Evolutionary conservation across 345 rosid species (phyloP).

Genomic region (Linum lewisii): DNA sequence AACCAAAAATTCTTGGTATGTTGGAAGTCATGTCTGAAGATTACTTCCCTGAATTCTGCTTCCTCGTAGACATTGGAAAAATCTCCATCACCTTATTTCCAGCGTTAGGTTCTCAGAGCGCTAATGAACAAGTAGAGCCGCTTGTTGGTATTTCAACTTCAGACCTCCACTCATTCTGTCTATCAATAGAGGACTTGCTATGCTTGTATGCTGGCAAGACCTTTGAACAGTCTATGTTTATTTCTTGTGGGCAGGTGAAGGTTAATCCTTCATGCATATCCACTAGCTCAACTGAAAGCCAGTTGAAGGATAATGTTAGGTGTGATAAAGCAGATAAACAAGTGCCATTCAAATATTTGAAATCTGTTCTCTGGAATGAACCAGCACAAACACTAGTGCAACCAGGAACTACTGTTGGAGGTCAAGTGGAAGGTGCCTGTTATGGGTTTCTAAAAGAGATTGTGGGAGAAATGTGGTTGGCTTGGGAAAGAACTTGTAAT

Average conservation of each 20-base stretch:
- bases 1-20: constrained; percentile 22
- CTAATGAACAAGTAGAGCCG: constrained; percentile 27
- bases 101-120: constrained; percentile 19
- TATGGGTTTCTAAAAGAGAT: constrained; percentile 29
- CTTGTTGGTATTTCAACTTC: constrained; percentile 27
- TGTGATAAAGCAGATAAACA: constrained; percentile 24
- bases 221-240: constrained; percentile 35
- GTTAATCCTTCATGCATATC: constrained; percentile 29
- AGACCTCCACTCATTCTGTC: constrained; percentile 37
- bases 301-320: constrained; percentile 21
- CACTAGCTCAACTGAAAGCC: constrained; percentile 21
- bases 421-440: constrained; percentile 27
- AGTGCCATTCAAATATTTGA: constrained; percentile 26
- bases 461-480: constrained; percentile 54
- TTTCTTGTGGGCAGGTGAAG: constrained; percentile 52
- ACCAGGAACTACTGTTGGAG: constrained; percentile 19
- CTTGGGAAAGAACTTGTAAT: constrained; percentile 39
- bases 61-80: constrained; percentile 44
- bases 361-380: constrained; percentile 44
- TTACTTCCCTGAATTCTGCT: constrained; percentile 26
- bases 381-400: constrained; percentile 39
- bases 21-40: constrained; percentile 25
- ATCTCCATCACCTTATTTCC: constrained; percentile 36
- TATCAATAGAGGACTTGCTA: constrained; percentile 44
- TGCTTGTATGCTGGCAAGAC: constrained; percentile 35